These are phyloP conservation scores for Quercus glauca DNA, from an alignment of 306 rosid species.

Conservation along the genomic window DNA sequence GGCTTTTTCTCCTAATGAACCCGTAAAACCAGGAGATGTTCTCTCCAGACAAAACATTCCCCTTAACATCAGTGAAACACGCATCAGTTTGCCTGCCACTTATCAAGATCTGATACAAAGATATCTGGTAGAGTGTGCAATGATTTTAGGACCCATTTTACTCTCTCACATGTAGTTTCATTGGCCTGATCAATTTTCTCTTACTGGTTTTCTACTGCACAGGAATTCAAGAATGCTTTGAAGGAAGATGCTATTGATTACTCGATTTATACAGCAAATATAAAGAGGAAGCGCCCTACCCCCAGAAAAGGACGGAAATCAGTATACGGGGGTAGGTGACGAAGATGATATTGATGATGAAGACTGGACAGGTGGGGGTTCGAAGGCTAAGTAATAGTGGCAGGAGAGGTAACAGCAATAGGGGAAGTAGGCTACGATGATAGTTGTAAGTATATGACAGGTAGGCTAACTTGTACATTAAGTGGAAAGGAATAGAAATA, in stretches of 20 bases:
- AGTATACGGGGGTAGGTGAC: slow-evolving; percentile 30
- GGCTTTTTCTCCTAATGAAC: slow-evolving; percentile 89
- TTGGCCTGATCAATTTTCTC: slow-evolving; percentile 8
- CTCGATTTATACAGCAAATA: slow-evolving; percentile 73
- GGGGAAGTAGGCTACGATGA: slow-evolving; percentile 65
- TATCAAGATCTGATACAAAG: slow-evolving; percentile 71
- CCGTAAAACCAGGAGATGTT: slow-evolving; percentile 79
- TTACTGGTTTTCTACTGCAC: slow-evolving; percentile 12
- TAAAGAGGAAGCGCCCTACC: slow-evolving; percentile 80
- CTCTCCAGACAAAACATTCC: slow-evolving; percentile 74
- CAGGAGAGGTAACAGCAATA: slow-evolving; percentile 52
- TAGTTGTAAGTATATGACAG: slow-evolving; percentile 59
- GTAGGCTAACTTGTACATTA: slow-evolving; percentile 95
- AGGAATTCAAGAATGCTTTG: slow-evolving; percentile 89
- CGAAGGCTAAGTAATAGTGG: slow-evolving; percentile 60
- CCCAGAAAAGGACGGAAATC: slow-evolving; percentile 72
- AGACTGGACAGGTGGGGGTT: slow-evolving; percentile 51
- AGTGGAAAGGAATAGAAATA: slow-evolving; percentile 51
- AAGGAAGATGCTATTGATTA: slow-evolving; percentile 82
- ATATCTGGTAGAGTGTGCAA: slow-evolving; percentile 63
- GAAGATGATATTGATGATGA: slow-evolving; percentile 60
- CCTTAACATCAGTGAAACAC: slow-evolving; percentile 55
- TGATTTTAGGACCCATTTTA: not conserved
- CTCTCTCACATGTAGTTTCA: not conserved
- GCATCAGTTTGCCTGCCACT: slow-evolving; percentile 63